Evolutionary conservation across 495 filamentous ascomycete species (phyloP), one percentile per base, ranked within the genome.

Genomic region (Neurospora intermedia): DNA sequence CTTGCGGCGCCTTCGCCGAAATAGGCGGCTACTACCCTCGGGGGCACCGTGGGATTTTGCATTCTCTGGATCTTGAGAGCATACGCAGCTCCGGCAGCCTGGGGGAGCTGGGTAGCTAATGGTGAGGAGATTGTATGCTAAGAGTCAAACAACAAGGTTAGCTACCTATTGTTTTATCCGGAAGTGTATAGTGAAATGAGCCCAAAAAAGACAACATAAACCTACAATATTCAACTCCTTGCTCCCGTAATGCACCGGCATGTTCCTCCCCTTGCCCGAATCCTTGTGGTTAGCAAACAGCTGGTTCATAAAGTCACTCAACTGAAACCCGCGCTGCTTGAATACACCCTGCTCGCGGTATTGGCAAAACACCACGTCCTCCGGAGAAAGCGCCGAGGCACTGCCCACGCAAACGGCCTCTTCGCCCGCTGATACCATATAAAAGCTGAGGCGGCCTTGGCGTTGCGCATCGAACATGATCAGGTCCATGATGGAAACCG

Each of bases 1-100:
- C 90, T 93, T 16, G 96, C 96, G 15, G 96, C 96, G n/a, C 96
- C 96, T 86, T 99, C 96, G 70, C 96, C 96, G 76, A 99, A 98
- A 81, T 95, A 98, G 78, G 93, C 96, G 4, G 91, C 91, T 31
- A 92, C 93, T 4, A 98, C 88, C 10, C 93, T 85, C 7, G 89
- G 87, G 13, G 89, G 85, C 5, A 82, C 78, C 9, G 80, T 81
- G 1, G 92, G 92, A 76, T 95, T 89, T 75, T 91, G 90, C 45
- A 91, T 84, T 54, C 89, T 87, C 79, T 96, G 93, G 62, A 97
- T 85, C 82, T 98, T 98, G 38, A 98, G 84, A 2, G 94, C 96
- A 78, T 99, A 99, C 1, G 96, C 96, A 38, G 96, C 94, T 3
- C 96, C 96, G 7, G 94, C 86, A 1, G 96, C 94, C 80, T 99